These are phyloP conservation scores for Hypoxylon sp. DNA, from an alignment of 2,329 filamentous ascomycete genomes.

Conservation along the genomic window DNA sequence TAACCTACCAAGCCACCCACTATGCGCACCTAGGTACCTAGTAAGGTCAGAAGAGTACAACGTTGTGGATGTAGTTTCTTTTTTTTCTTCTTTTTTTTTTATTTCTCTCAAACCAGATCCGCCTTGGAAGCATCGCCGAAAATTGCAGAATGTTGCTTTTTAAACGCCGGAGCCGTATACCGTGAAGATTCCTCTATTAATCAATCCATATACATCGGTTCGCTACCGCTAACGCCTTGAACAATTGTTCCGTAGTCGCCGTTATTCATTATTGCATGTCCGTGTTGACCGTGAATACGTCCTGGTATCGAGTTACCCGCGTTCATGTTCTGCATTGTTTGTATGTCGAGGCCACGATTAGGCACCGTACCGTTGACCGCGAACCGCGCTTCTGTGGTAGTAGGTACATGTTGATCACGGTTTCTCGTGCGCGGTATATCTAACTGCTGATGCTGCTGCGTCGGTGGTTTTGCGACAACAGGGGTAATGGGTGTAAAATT, in stretches of 20 bases:
- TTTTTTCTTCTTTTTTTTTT: constrained; percentile 1
- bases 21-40: constrained; percentile 13
- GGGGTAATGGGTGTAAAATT: constrained; percentile 67
- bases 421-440: constrained; percentile 62
- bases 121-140: constrained; percentile 14
- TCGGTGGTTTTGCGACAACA: constrained; percentile 55
- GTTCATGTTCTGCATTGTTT: constrained; percentile 65
- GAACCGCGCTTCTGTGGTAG: constrained; percentile 57
- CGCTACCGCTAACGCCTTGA: constrained; percentile 62
- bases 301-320: constrained; percentile 57
- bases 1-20: constrained; percentile 1
- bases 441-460: constrained; percentile 60
- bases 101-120: constrained; percentile 6
- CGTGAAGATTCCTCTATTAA: constrained; percentile 50
- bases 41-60: constrained; percentile 13
- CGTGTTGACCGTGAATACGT: constrained; percentile 54
- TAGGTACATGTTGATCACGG: constrained; percentile 55
- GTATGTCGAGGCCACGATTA: constrained; percentile 59
- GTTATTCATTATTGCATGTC: constrained; percentile 49
- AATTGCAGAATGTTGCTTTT: constrained; percentile 29
- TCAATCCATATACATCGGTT: constrained; percentile 69
- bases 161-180: constrained; percentile 38
- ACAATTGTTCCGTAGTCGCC: constrained; percentile 63
- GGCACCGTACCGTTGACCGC: constrained; percentile 61
- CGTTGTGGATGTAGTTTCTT: not conserved